Evolutionary conservation across 1,139 yeast genomes (phyloP).

Genomic region (Geotrichum aggregatum): DNA sequence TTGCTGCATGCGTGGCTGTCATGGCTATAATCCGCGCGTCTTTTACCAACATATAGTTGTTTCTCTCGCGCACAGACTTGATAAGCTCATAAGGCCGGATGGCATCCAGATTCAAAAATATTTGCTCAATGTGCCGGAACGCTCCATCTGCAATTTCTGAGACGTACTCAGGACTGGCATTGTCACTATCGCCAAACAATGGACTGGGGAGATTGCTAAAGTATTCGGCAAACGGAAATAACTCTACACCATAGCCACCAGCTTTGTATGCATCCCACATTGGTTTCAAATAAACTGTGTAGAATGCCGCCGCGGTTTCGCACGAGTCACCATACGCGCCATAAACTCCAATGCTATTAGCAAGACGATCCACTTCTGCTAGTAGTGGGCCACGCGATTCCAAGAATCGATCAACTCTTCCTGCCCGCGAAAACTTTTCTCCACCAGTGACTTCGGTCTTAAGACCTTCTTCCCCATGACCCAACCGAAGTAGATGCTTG

Average conservation of each 20-base stretch:
- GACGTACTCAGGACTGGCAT: neutral
- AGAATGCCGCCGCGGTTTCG: constrained; percentile 44
- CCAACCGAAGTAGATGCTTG: constrained; percentile 31
- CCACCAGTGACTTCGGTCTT: constrained; percentile 17
- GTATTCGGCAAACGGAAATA: constrained; percentile 38
- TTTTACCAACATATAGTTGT: constrained; percentile 30
- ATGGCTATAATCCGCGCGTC: constrained; percentile 38
- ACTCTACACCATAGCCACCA: constrained; percentile 4
- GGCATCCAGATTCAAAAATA: constrained; percentile 36
- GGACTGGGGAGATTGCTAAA: constrained; percentile 12
- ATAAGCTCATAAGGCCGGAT: constrained; percentile 39
- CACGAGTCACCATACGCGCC: constrained; percentile 46
- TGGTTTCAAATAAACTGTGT: constrained; percentile 35
- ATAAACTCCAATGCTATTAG: constrained; percentile 38
- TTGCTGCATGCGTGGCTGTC: constrained; percentile 34
- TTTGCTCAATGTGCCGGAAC: constrained; percentile 18
- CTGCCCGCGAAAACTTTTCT: constrained; percentile 24
- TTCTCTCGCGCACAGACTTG: constrained; percentile 25
- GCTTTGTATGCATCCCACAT: constrained; percentile 37
- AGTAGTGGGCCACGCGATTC: constrained; percentile 30
- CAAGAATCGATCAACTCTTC: constrained; percentile 28
- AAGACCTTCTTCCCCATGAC: constrained; percentile 26
- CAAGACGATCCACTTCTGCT: constrained; percentile 37
- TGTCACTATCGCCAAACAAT: constrained; percentile 3
- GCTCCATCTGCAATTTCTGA: constrained; percentile 17